Conservation (phyloP, 768 basidiomycete species). For the Hemileccinum impolitum region DNA sequence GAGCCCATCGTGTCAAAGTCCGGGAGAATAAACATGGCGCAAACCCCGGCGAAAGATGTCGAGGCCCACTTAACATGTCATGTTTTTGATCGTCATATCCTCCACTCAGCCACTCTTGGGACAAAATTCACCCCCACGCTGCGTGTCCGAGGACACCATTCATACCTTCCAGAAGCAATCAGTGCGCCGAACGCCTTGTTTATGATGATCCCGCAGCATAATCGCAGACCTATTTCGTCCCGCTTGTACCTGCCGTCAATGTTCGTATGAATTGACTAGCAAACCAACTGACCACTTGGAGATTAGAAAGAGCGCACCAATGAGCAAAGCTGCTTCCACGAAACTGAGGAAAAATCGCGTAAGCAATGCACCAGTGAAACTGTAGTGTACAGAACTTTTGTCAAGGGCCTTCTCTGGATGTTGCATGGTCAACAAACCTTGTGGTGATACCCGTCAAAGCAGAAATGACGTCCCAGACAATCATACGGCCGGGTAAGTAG, state of each 20-base stretch:
- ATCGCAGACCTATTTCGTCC: conserved; percentile 42
- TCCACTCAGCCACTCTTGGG: conserved; percentile 3
- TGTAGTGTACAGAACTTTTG: conserved; percentile 8
- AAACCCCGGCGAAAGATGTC: conserved; percentile 44
- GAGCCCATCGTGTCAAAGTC: conserved; percentile 42
- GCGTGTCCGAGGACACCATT: conserved; percentile 46
- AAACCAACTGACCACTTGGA: conserved; percentile 31
- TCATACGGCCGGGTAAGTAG: conserved; percentile 65
- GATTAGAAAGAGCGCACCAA: conserved; percentile 40
- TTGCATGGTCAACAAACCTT: conserved; percentile 20
- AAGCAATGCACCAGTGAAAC: conserved; percentile 40
- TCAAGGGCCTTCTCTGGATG: background rate
- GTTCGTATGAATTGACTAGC: conserved; percentile 24
- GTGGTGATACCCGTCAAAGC: conserved; percentile 39
- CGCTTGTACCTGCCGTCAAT: conserved; percentile 38
- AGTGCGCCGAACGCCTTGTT: conserved; percentile 56
- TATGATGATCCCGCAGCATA: conserved; percentile 50
- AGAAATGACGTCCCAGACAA: conserved; percentile 65
- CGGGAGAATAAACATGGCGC: conserved; percentile 46
- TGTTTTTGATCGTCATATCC: conserved; percentile 4
- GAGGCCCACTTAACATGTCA: conserved; percentile 36
- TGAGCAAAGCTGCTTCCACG: conserved; percentile 47
- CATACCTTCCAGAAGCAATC: conserved; percentile 45
- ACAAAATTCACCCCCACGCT: conserved; percentile 45
- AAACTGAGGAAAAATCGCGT: conserved; percentile 56